A percentile compares a stretch with the other conserved stretches of the same genome.
Conservation (phyloP, 1,284 basidiomycete species). For the Ganoderma lingzhi region DNA sequence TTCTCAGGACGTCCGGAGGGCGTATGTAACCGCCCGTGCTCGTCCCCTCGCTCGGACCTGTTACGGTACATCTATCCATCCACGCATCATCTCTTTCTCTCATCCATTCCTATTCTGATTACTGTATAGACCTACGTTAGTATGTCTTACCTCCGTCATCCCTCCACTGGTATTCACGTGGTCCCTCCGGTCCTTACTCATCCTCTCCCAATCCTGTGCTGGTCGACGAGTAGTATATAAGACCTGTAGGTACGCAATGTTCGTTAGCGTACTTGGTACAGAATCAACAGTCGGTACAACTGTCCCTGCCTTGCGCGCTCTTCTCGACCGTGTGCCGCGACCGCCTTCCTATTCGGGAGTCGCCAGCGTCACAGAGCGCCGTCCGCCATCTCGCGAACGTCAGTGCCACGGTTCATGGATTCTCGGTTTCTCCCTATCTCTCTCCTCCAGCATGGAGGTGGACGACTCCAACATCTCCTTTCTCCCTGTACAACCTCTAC, state of each 20-base stretch:
- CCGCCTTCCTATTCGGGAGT: not conserved
- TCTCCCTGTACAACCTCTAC: conserved; percentile 37
- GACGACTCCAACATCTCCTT: conserved; percentile 38
- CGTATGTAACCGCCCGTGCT: conserved; percentile 1
- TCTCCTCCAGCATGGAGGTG: conserved; percentile 21
- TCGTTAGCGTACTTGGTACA: no score
- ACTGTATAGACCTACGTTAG: no score
- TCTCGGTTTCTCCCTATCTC: not conserved
- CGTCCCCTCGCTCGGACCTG: not conserved
- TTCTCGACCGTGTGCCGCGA: not conserved
- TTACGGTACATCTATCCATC: no score
- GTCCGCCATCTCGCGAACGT: not conserved
- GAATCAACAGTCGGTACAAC: not conserved
- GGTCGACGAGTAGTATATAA: no score
- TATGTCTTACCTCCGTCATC: no score
- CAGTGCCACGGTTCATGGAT: not conserved
- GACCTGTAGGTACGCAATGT: no score
- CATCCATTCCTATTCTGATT: no score
- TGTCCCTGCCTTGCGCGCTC: not conserved
- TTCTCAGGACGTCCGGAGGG: not conserved
- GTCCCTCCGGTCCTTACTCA: no score
- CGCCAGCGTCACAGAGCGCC: conserved; percentile 3
- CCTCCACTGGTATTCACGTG: no score
- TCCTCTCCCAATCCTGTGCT: no score
- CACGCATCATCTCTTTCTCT: no score